Evolutionary conservation across 306 rosid genomes (phyloP), one percentile per base, ranked within the genome.

Genomic region (Cicer cuneatum): DNA sequence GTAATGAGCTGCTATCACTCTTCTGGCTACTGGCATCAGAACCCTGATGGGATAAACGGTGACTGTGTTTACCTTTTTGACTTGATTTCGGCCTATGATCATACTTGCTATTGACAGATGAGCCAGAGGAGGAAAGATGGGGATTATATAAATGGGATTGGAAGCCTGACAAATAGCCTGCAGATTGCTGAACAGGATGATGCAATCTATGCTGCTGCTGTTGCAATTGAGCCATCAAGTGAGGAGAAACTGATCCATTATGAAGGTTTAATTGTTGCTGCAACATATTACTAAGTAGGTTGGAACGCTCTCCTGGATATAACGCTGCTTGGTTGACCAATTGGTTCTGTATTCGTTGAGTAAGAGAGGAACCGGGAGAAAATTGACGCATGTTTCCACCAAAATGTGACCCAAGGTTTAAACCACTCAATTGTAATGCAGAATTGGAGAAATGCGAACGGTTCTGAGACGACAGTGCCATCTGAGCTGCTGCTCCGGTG

Each of bases 191-290:
- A 72, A 62, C 73, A 37, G 84, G 80, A 73, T 51, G 86, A 49
- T 83, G 89, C 74, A 82, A 18, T 70, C 89, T 85, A 45, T 83
- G 85, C 49, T 85, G 89, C 66, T 71, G 89, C 49, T 83, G 85
- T 59, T 80, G 86, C 77, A 83, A 78, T 66, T 85, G 86, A 67
- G 70, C 16, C 81, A 85, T 73, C 60, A 85, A 47, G 62, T 85
- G 86, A 42, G 85, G 81, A 41, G 89, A 38, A 11, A 83, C 10
- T 16, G 84, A 51, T 51, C 83, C 86, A 59, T 77, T 85, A 18
- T 81, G 96, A 73, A 85, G 96, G 43, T 91, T 86, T 48, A 90
- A 84, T 69, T 90, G 96, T 65, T 89, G 98, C 78, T 92, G 98
- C 93, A 93, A 67, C 80, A 93, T 86, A 77, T 81, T 84, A 81